Evolutionary conservation across 2,329 filamentous ascomycete genomes (phyloP).

Genomic region (Teratosphaeria pseudoeucalypti): DNA sequence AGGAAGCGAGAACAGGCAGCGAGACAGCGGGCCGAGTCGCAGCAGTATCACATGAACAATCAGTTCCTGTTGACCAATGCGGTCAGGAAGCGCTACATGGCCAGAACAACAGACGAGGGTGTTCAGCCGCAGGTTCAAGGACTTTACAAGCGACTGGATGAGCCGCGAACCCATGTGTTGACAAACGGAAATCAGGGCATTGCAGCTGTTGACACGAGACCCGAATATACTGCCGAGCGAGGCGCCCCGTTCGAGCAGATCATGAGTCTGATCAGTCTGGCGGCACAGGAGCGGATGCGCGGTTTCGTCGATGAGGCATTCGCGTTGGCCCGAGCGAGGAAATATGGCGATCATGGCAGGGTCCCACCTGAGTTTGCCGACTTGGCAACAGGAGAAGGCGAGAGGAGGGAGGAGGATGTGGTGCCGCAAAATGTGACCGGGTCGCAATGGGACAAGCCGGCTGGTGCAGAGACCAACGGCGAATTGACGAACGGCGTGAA

Average conservation of each 20-base stretch:
- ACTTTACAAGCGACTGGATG: conserved; percentile 29
- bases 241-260: conserved; percentile 72
- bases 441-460: conserved; percentile 22
- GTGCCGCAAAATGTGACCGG: conserved; percentile 28
- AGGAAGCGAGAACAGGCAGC: conserved; percentile 57
- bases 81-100: conserved; percentile 44
- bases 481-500: conserved; percentile 3
- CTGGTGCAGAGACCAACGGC: conserved; percentile 1
- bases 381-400: conserved; percentile 49
- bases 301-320: conserved; percentile 69
- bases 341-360: conserved; percentile 67
- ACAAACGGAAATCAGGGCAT: conserved; percentile 21
- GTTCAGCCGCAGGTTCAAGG: conserved; percentile 50
- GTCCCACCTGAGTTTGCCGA: conserved; percentile 69
- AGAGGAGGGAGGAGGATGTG: conserved; percentile 23
- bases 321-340: conserved; percentile 58
- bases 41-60: conserved; percentile 60
- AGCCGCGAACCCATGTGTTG: conserved; percentile 13
- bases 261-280: conserved; percentile 69
- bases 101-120: conserved; percentile 49
- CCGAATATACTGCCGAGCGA: conserved; percentile 47
- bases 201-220: conserved; percentile 11
- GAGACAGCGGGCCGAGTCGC: conserved; percentile 47
- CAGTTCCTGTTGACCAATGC: conserved; percentile 59
- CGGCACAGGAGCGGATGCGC: conserved; percentile 68